phyloP scores from a whole-genome alignment of 169 alveolate genomes.

The Blepharisma undulans region DNA sequence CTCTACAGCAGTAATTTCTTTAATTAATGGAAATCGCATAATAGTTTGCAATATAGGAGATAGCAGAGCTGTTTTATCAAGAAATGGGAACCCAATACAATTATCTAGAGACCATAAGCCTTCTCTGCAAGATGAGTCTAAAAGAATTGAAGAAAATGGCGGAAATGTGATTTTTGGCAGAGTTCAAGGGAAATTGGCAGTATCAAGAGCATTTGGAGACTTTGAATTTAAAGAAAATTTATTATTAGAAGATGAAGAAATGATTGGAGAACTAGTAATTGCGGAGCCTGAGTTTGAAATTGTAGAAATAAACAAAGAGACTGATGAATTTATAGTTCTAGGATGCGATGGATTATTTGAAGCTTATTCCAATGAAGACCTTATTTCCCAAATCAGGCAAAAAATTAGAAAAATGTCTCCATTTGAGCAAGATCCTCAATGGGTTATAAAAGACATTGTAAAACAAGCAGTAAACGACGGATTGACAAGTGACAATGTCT shows the following conservation, averaged over 20 bases:
- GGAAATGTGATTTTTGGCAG: slow-evolving; percentile 81
- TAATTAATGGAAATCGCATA: slow-evolving; percentile 50
- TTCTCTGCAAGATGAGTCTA: slow-evolving; percentile 54
- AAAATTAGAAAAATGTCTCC: slow-evolving; percentile 45
- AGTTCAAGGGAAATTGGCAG: slow-evolving; percentile 80
- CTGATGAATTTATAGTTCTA: slow-evolving; percentile 78
- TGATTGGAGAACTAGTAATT: not conserved
- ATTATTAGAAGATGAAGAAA: not conserved
- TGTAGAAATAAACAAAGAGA: slow-evolving; percentile 47
- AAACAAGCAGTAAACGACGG: not conserved
- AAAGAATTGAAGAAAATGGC: slow-evolving; percentile 74
- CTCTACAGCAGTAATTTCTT: slow-evolving; percentile 66
- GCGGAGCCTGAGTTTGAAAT: slow-evolving; percentile 43
- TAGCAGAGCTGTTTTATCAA: slow-evolving; percentile 73
- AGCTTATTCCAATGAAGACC: slow-evolving; percentile 73
- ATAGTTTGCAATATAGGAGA: slow-evolving; percentile 82
- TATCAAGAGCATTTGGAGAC: slow-evolving; percentile 90
- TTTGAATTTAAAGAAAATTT: slow-evolving; percentile 62
- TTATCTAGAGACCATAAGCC: slow-evolving; percentile 81
- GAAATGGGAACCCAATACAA: slow-evolving; percentile 68
- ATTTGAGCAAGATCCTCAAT: slow-evolving; percentile 48
- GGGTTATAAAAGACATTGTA: not conserved
- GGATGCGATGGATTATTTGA: slow-evolving; percentile 87
- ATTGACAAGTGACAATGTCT: not conserved
- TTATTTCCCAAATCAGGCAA: slow-evolving; percentile 63